These are phyloP conservation scores for Phyllosticta capitalensis DNA, from an alignment of 2,329 filamentous ascomycete species.

Conservation along the genomic window DNA sequence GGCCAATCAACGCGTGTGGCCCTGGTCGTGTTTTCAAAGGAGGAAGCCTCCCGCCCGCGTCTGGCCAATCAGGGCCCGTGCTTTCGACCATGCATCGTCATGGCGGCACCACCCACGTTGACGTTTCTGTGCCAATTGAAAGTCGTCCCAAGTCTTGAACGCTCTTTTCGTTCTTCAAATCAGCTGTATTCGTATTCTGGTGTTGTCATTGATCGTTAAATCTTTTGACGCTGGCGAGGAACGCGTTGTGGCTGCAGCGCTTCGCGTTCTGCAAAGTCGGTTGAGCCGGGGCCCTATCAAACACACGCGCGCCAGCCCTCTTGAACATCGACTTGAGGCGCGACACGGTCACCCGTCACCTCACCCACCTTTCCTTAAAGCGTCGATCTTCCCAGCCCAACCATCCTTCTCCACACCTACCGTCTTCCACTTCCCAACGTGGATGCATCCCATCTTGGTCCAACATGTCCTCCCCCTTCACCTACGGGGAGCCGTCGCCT, in stretches of 20 bases:
- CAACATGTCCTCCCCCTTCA: slow-evolving; percentile 27
- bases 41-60: too few species aligned
- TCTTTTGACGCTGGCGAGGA: not conserved
- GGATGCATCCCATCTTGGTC: slow-evolving; percentile 15
- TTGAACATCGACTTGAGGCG: not conserved
- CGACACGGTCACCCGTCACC: slow-evolving; percentile 1
- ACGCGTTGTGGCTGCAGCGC: not conserved
- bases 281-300: not conserved
- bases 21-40: too few species aligned
- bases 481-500: slow-evolving; percentile 17
- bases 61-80: not conserved
- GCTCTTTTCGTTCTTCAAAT: not conserved
- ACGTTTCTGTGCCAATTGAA: not conserved
- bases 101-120: not conserved
- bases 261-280: not conserved
- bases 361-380: not conserved
- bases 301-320: slow-evolving; percentile 7
- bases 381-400: not conserved
- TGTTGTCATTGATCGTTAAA: not conserved
- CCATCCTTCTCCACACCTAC: slow-evolving; percentile 5
- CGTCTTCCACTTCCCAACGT: not conserved
- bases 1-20: too few species aligned
- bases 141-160: not conserved
- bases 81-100: not conserved
- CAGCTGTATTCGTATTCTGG: not conserved